Evolutionary conservation across 768 basidiomycete species (phyloP).

Genomic region (Calocybe gangraenosa): DNA sequence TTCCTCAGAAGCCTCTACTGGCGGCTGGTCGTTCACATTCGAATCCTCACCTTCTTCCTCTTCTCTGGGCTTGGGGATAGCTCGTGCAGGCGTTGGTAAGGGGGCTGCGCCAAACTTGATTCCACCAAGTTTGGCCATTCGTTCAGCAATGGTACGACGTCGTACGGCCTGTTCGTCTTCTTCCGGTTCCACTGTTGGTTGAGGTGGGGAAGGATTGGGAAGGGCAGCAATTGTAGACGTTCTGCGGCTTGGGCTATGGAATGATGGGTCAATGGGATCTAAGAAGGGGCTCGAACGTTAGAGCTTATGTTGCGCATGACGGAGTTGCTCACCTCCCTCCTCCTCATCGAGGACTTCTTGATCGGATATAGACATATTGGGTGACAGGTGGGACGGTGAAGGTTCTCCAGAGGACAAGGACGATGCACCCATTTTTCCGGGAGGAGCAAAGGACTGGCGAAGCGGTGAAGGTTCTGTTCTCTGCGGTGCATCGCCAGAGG

Average conservation of each 20-base stretch:
- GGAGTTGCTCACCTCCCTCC: conserved; percentile 49
- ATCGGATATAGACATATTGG: conserved; percentile 22
- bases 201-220: conserved; percentile 10
- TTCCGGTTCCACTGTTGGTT: conserved; percentile 14
- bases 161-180: conserved; percentile 49
- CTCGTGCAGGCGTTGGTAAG: conserved; percentile 30
- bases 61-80: conserved; percentile 29
- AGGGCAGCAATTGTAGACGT: conserved; percentile 26
- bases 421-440: background rate
- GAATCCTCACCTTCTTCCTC: conserved; percentile 19
- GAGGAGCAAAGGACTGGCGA: conserved; percentile 11
- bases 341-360: conserved; percentile 55
- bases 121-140: conserved; percentile 93
- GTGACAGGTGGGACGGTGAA: conserved; percentile 20
- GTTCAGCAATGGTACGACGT: conserved; percentile 77
- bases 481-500: conserved; percentile 8
- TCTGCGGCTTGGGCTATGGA: conserved; percentile 49
- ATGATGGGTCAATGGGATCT: conserved; percentile 71
- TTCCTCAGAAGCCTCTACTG: conserved; percentile 35
- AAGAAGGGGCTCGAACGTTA: too few species aligned
- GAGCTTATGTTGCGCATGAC: background rate
- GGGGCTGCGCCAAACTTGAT: conserved; percentile 77
- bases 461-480: conserved; percentile 13
- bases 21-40: conserved; percentile 14
- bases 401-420: conserved; percentile 13